Evolutionary conservation across 176 grass and related monocot species (phyloP).

Genomic region (Oryza australiensis): DNA sequence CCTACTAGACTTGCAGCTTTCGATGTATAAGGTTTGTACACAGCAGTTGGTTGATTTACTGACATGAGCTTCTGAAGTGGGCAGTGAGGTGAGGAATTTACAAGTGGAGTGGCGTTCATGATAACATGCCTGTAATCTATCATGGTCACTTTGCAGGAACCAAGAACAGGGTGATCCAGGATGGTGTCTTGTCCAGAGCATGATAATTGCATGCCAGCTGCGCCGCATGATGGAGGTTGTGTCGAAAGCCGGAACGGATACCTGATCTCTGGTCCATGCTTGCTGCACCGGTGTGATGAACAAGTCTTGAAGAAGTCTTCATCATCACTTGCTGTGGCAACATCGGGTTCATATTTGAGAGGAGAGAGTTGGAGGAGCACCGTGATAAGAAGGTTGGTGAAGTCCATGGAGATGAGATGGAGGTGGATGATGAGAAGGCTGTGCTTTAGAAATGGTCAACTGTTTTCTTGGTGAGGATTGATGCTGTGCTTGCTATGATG

Average conservation of each 20-base stretch:
- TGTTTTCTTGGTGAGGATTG: too few relatives aligned
- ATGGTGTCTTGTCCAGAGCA: conserved; percentile 42
- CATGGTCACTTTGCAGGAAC: conserved; percentile 20
- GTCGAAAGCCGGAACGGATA: conserved; percentile 37
- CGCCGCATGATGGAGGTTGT: conserved; percentile 11
- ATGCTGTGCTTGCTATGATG: too few relatives aligned
- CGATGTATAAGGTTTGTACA: background rate
- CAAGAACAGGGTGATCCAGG: conserved; percentile 40
- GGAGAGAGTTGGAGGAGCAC: conserved; percentile 6
- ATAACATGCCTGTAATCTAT: conserved; percentile 36
- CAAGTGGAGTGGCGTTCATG: conserved; percentile 18
- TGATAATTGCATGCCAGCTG: conserved; percentile 49
- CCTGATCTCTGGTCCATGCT: conserved; percentile 46
- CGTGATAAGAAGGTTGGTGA: background rate
- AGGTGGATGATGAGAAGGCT: too few relatives aligned
- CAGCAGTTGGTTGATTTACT: conserved; percentile 10
- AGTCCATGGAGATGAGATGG: background rate
- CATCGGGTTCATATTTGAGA: conserved; percentile 9
- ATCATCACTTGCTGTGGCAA: background rate
- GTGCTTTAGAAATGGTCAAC: too few relatives aligned
- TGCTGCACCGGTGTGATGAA: conserved; percentile 25
- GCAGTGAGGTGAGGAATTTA: conserved; percentile 24
- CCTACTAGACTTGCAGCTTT: conserved; percentile 12
- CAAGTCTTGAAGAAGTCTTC: conserved; percentile 39
- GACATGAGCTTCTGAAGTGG: conserved; percentile 33